phyloP scores from a whole-genome alignment of 495 filamentous ascomycete genomes.

The Neurospora sp. region DNA sequence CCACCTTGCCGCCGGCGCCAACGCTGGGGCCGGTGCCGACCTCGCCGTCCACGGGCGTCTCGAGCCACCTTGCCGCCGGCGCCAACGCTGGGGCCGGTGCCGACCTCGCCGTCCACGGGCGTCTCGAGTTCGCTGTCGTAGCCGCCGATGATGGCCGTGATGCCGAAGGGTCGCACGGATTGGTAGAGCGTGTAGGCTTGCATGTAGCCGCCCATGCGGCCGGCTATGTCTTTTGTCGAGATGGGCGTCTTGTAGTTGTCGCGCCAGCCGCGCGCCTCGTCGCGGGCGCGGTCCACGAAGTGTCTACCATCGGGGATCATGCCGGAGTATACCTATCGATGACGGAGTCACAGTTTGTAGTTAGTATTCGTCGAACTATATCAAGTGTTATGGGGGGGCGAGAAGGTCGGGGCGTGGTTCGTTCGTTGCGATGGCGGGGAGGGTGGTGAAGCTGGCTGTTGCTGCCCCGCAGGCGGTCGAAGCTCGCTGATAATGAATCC shows the following conservation, averaged over 20 bases:
- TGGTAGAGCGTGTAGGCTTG: conserved; percentile 97
- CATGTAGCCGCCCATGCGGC: conserved; percentile 86
- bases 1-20: too few species aligned
- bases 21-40: too few species aligned
- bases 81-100: conserved; percentile 63
- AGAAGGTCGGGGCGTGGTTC: not conserved
- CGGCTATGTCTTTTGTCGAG: conserved; percentile 71
- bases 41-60: too few species aligned
- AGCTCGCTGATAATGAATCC: not conserved
- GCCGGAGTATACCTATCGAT: conserved; percentile 71
- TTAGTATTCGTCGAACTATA: not conserved
- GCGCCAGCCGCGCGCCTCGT: conserved; percentile 86
- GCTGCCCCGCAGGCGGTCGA: not conserved
- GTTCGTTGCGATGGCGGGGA: not conserved
- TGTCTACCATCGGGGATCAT: conserved; percentile 91
- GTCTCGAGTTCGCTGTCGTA: conserved; percentile 78
- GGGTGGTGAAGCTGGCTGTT: conserved; percentile 1
- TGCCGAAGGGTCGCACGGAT: conserved; percentile 89
- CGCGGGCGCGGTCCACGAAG: conserved; percentile 86
- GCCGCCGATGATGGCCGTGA: conserved; percentile 88
- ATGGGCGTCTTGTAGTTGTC: conserved; percentile 86
- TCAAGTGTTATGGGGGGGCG: not conserved
- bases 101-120: conserved; percentile 80
- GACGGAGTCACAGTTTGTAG: not conserved
- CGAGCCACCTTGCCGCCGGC: conserved; percentile 71